Evolutionary conservation across 208 protist genomes (phyloP), one percentile per base, ranked within the genome.

Genomic region (Leishmania lainsoni): DNA sequence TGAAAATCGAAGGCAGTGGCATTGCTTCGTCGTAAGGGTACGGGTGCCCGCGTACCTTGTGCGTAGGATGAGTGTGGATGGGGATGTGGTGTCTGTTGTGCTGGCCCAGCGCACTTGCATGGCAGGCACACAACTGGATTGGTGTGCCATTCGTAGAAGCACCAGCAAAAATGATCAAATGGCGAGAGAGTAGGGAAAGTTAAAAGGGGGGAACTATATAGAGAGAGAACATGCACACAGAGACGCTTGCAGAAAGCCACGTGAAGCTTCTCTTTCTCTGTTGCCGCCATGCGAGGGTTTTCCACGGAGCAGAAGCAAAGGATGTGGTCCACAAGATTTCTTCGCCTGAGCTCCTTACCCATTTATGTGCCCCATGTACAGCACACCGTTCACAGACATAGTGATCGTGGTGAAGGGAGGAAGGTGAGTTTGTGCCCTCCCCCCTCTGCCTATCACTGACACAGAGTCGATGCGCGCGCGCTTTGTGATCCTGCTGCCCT

Each of bases 1-100:
- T 86, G 84, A 97, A 97, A 48, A 96, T 73, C 1, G 79, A 39
- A 22, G 80, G 81, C 72, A 51, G 72, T 20, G 12, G 39, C 69
- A 73, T 73, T 12, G 45, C 39, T 32, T 48, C 52, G 20, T 51
- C 42, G 1, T n/a, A 22, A 35, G 26, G n/a, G 39, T 17, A 8
- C 45, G 16, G 32, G 32, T 1, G 9, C 16, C 29, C 61, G 26
- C 39, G 39, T 45, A 54, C 45, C 72, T 20, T 32, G 49, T 1
- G 45, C 6, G 56, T 2, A 17, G 26, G 32, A 76, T 17, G 42
- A 61, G 32, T 14, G 54, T 68, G 32, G 54, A n/a, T 68, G 77
- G 16, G 66, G 12, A 74, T 78, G 32, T 56, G 54, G 32, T 42
- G 29, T 56, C 72, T 20, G 72, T 76, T 32, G 48, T 61, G 51